These are phyloP conservation scores for Moesziomyces sp. DNA, from an alignment of 1,284 basidiomycete genomes.

Conservation along the genomic window DNA sequence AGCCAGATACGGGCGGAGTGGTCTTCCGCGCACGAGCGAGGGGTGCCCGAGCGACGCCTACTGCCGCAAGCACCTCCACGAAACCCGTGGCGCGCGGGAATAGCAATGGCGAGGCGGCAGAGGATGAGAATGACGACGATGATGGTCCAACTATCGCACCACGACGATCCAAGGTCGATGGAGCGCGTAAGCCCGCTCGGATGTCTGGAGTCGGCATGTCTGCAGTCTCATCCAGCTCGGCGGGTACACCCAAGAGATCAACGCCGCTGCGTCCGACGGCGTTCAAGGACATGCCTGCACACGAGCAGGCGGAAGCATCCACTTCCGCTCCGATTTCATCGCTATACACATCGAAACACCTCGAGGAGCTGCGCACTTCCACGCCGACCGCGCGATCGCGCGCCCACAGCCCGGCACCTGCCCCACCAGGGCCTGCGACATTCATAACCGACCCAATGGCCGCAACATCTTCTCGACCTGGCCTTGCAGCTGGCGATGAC, in stretches of 20 bases:
- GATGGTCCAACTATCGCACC: conserved; percentile 21
- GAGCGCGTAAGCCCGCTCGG: conserved; percentile 13
- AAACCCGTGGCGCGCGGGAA: neutral
- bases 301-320: conserved; percentile 1
- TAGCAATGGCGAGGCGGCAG: too few species aligned
- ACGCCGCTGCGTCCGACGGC: conserved; percentile 23
- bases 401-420: conserved; percentile 12
- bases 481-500: conserved; percentile 6
- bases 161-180: conserved; percentile 22
- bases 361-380: conserved; percentile 36
- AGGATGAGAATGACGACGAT: neutral
- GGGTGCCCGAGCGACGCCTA: conserved; percentile 9
- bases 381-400: conserved; percentile 24
- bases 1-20: conserved; percentile 7
- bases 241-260: conserved; percentile 5
- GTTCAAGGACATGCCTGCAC: conserved; percentile 1
- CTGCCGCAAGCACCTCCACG: neutral
- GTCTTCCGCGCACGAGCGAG: conserved; percentile 26
- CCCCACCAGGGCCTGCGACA: conserved; percentile 11
- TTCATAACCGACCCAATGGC: conserved; percentile 31
- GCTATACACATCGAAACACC: conserved; percentile 34
- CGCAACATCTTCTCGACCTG: conserved; percentile 10
- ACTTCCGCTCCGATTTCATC: conserved; percentile 1
- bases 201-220: neutral
- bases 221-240: conserved; percentile 5